Evolutionary conservation across 2,329 filamentous ascomycete genomes (phyloP).

Genomic region (Diaporthe sp.): DNA sequence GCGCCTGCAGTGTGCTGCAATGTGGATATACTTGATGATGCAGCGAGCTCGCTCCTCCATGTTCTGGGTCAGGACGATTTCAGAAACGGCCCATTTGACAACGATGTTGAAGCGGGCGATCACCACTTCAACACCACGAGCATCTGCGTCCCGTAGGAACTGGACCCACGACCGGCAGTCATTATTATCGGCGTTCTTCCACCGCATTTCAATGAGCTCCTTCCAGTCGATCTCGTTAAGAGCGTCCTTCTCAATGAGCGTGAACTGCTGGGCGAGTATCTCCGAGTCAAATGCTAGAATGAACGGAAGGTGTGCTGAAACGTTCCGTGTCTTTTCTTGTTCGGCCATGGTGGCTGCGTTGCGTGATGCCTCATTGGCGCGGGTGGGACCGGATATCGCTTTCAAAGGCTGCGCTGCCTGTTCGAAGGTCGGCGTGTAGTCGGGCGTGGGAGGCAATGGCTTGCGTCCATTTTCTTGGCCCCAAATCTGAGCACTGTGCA

Average conservation of each 20-base stretch:
- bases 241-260: constrained; percentile 86
- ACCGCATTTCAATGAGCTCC: constrained; percentile 84
- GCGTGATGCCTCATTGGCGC: constrained; percentile 49
- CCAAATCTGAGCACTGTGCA: constrained; percentile 55
- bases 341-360: constrained; percentile 47
- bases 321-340: constrained; percentile 47
- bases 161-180: constrained; percentile 83
- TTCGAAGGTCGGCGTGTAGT: constrained; percentile 56
- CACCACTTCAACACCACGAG: constrained; percentile 82
- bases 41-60: constrained; percentile 79
- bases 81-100: constrained; percentile 87
- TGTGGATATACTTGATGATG: constrained; percentile 85
- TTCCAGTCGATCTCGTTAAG: constrained; percentile 90
- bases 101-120: constrained; percentile 90
- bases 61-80: constrained; percentile 79
- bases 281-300: constrained; percentile 85
- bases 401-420: constrained; percentile 47
- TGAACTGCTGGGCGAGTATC: constrained; percentile 83
- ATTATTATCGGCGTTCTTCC: constrained; percentile 76
- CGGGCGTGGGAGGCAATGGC: constrained; percentile 61
- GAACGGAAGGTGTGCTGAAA: constrained; percentile 77
- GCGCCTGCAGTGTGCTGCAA: constrained; percentile 78
- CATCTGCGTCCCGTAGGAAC: constrained; percentile 78
- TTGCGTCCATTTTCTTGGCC: constrained; percentile 45
- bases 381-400: constrained; percentile 45